These are phyloP conservation scores for Ulota crispa DNA, from an alignment of 225 moss, liverwort and hornwort genomes.

Conservation along the genomic window DNA sequence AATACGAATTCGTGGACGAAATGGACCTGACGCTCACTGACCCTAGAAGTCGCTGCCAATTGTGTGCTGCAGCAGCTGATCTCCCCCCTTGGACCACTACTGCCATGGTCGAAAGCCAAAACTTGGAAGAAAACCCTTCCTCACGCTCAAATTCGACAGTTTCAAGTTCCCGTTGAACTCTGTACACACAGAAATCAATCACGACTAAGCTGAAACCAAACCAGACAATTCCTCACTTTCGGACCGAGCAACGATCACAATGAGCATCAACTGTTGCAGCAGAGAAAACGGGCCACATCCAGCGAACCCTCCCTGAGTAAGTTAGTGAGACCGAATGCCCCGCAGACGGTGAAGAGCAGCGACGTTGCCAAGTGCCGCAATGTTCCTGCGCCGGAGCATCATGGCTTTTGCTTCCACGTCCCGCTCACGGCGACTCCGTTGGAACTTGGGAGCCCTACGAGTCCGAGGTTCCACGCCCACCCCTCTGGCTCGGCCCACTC, in stretches of 20 bases:
- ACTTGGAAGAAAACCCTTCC: background rate
- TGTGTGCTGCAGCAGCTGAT: constrained; percentile 25
- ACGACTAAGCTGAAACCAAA: background rate
- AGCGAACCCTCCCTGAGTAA: background rate
- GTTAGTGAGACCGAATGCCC: too few species aligned
- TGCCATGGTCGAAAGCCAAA: constrained; percentile 36
- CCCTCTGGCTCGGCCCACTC: too few species aligned
- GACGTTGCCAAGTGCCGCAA: too few species aligned
- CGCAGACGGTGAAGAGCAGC: too few species aligned
- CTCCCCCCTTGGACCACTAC: constrained; percentile 33
- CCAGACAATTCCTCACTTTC: background rate
- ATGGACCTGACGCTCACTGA: constrained; percentile 31
- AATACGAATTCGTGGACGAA: constrained; percentile 13
- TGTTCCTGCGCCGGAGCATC: too few species aligned
- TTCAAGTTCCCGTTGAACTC: background rate
- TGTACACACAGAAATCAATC: background rate
- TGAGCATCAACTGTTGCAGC: background rate
- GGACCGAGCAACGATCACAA: background rate
- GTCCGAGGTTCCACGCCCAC: too few species aligned
- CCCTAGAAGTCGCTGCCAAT: constrained; percentile 42
- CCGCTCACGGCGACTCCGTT: too few species aligned
- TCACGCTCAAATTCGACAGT: background rate
- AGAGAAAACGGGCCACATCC: background rate
- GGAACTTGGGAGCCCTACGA: too few species aligned
- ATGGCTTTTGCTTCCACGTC: too few species aligned